Evolutionary conservation across 305 asterid genomes (phyloP), one percentile per base, ranked within the genome.

Genomic region (Solanum chacoense): DNA sequence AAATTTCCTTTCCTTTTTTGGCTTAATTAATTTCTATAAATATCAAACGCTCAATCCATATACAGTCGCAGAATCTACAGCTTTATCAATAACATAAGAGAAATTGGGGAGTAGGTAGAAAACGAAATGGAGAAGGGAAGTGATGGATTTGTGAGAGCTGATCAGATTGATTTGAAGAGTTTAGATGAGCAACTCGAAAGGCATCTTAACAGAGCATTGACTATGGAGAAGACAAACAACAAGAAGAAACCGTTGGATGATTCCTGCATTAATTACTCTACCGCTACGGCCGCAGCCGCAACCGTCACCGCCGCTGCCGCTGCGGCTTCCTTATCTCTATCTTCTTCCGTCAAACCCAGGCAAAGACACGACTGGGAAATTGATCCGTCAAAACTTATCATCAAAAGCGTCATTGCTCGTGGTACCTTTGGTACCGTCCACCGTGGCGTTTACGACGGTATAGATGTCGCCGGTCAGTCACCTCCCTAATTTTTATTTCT

Each of bases 341-440:
- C 75, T 55, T 36, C 88, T 34, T 73, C 73, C 31, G 87, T 55
- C 72, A 91, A 89, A 4, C 93, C 84, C 7, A 59, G 35, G 40
- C 89, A 87, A 89, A 91, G 93, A 87, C 93, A 93, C 73, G 96
- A 91, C 29, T 95, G 98, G 97, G 96, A 93, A 76, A 94, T 95
- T 88, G 97, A 95, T 42, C 89, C 93, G 87, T 89, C 92, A 14
- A 93, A 91, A 90, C 93, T 94, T 86, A 93, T 93, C 72, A 94
- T 94, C 55, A 94, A 89, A 71, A 92, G 86, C 90, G 95, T 92
- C 28, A 92, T 95, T 13, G 94, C 98, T 91, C 95, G 94, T 92
- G 98, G 97, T 20, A 95, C 98, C 3, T 94, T 94, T 79, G 97
- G 98, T 22, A 94, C 97, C 20, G 94, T 95, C 76, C 93, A 95